Conservation (phyloP, 2,329 filamentous ascomycete genomes). For the Hymenoscyphus fructigenus region DNA sequence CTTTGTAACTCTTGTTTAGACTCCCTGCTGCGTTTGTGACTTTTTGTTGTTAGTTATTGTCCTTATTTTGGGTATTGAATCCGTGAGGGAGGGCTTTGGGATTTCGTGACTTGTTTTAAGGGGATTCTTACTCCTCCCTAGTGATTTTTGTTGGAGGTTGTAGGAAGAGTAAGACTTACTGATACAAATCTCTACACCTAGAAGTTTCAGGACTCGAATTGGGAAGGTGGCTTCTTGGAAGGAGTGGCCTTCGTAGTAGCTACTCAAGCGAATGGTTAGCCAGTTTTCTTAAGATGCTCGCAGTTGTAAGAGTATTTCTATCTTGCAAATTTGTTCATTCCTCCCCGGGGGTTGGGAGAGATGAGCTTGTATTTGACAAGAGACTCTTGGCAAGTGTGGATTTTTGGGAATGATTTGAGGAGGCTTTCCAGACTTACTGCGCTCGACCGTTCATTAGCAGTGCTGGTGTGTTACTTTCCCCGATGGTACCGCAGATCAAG, state of each 20-base stretch:
- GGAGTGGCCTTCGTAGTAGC: constrained; percentile 67
- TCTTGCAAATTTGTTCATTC: too few species aligned
- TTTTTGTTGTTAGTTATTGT: constrained; percentile 28
- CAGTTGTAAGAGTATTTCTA: too few species aligned
- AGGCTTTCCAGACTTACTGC: constrained; percentile 25
- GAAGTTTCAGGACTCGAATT: constrained; percentile 60
- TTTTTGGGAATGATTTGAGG: too few species aligned
- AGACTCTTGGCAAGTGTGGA: too few species aligned
- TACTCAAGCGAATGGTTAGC: not conserved
- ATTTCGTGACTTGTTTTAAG: too few species aligned
- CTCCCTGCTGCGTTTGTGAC: constrained; percentile 68
- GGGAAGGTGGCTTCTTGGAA: constrained; percentile 64
- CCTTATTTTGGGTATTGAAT: not conserved
- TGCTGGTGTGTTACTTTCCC: not conserved
- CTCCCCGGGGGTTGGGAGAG: not conserved
- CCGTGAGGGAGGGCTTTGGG: not conserved
- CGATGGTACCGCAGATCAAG: constrained; percentile 23
- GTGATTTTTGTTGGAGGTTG: too few species aligned
- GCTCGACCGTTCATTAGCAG: constrained; percentile 25
- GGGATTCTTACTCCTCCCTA: too few species aligned
- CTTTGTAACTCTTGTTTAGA: constrained; percentile 60
- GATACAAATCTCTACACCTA: constrained; percentile 58
- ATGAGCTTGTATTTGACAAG: not conserved
- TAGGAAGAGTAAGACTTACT: constrained; percentile 9
- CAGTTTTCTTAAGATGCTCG: too few species aligned